Conservation (phyloP, 768 basidiomycete species). For the Mycena polygramma region DNA sequence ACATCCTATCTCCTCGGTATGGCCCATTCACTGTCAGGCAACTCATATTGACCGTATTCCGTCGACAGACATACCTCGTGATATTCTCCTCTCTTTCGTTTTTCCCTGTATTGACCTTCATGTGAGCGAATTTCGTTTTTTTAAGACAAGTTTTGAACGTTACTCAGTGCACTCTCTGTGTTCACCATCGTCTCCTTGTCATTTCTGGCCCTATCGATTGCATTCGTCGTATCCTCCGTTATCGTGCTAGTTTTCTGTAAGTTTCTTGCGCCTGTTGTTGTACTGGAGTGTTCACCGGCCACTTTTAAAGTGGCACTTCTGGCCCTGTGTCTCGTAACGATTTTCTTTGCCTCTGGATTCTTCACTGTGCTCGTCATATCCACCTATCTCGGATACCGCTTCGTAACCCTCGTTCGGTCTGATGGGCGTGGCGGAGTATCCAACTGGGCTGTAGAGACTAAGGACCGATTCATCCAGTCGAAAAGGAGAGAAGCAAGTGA, state of each 20-base stretch:
- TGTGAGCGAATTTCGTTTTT: slow-evolving; percentile 47
- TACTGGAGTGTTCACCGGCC: background rate
- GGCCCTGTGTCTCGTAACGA: slow-evolving; percentile 47
- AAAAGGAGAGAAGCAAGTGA: slow-evolving; percentile 34
- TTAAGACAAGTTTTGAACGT: background rate
- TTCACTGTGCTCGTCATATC: slow-evolving; percentile 46
- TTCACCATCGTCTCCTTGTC: slow-evolving; percentile 48
- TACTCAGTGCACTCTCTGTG: slow-evolving; percentile 46
- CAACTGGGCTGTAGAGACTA: slow-evolving; percentile 44
- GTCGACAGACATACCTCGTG: slow-evolving; percentile 54
- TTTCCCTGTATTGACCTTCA: slow-evolving; percentile 51
- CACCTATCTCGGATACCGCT: slow-evolving; percentile 49
- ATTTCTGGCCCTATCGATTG: slow-evolving; percentile 52
- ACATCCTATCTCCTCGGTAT: slow-evolving; percentile 50
- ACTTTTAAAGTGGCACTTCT: slow-evolving; percentile 49
- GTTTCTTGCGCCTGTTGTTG: slow-evolving; percentile 15
- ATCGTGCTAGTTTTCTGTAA: slow-evolving; percentile 50
- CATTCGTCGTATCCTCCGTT: slow-evolving; percentile 47
- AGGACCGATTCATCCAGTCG: slow-evolving; percentile 25
- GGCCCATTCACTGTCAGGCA: slow-evolving; percentile 28
- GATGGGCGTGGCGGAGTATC: slow-evolving; percentile 48
- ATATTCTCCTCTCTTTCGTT: slow-evolving; percentile 54
- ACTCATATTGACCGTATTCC: slow-evolving; percentile 4
- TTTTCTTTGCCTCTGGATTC: slow-evolving; percentile 50
- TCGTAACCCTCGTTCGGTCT: slow-evolving; percentile 50